Evolutionary conservation across 2,329 filamentous ascomycete species (phyloP), one percentile per base, ranked within the genome.

Genomic region (Cladosporium sp.): DNA sequence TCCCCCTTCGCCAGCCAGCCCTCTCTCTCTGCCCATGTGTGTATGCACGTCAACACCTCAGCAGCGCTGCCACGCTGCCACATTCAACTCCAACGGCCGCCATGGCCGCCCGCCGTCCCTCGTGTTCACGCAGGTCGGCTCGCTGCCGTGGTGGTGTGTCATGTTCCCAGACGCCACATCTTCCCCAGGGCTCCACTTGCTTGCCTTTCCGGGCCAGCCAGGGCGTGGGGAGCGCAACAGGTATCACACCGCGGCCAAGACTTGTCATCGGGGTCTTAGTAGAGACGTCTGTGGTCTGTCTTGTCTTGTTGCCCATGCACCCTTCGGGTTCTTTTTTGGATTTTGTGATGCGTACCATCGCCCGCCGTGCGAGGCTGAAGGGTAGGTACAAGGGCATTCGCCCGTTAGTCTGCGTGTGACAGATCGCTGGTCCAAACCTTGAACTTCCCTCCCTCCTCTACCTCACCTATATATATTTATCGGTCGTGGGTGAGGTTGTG

Each of bases 241-340:
- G 45, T 40, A 39, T 48, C 45, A 40, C 45, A 30, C n/a, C n/a
- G n/a, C n/a, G 36, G 45, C 45, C 45, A 48, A 48, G 45, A 48
- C 45, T 48, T 48, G 45, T 48, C 45, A 40, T 40, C 45, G 45
- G n/a, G n/a, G 16, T 32, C 45, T 40, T 40, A 22, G 45, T 20
- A 39, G 45, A 16, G 36, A 48, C 45, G 36, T 40, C 36, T 27
- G 22, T 27, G n/a, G n/a, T n/a, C n/a, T n/a, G n/a, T n/a, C n/a
- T n/a, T n/a, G n/a, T n/a, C n/a, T 27, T 9, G 9, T 5, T 27
- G 12, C 12, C 11, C 7, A 48, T 39, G 36, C 45, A 33, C 32
- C 43, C 5, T 22, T 39, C 45, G 36, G 15, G 36, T 20, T 7
- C 9, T 27, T 27, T 16, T 48, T 48, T 48, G 45, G 39, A 25